These are phyloP conservation scores for Hyparrhenia diplandra DNA, from an alignment of 176 grass and related monocot genomes.

Conservation along the genomic window DNA sequence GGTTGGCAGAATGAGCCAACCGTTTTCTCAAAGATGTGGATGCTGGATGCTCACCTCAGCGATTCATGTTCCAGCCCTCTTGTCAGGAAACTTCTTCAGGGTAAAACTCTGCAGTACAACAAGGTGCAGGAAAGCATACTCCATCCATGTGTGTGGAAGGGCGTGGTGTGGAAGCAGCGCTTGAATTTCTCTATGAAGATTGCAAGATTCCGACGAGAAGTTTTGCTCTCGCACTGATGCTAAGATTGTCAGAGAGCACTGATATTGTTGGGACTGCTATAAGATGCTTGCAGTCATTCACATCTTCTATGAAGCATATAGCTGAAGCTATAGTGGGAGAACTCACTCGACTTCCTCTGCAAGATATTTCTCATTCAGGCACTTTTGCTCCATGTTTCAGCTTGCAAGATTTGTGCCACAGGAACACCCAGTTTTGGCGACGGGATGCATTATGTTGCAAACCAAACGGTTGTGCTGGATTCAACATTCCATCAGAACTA, in stretches of 20 bases:
- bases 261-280: neutral
- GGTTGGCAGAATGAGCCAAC: too few relatives aligned
- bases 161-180: neutral
- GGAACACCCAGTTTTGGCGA: neutral
- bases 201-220: too few relatives aligned
- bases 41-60: neutral
- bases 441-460: neutral
- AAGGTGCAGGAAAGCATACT: too few relatives aligned
- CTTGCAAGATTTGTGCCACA: neutral
- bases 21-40: too few relatives aligned
- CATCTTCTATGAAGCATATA: neutral
- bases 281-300: neutral
- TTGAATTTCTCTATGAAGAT: neutral
- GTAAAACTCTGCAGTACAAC: neutral
- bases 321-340: neutral
- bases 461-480: neutral
- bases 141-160: neutral
- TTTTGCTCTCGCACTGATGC: neutral
- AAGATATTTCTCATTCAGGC: neutral
- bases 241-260: slow-evolving; percentile 4
- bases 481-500: neutral
- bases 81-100: slow-evolving; percentile 1
- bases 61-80: neutral
- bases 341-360: neutral
- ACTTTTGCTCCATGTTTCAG: neutral